Evolutionary conservation across 1,284 basidiomycete genomes (phyloP).

Genomic region (Ustilago trichophora): DNA sequence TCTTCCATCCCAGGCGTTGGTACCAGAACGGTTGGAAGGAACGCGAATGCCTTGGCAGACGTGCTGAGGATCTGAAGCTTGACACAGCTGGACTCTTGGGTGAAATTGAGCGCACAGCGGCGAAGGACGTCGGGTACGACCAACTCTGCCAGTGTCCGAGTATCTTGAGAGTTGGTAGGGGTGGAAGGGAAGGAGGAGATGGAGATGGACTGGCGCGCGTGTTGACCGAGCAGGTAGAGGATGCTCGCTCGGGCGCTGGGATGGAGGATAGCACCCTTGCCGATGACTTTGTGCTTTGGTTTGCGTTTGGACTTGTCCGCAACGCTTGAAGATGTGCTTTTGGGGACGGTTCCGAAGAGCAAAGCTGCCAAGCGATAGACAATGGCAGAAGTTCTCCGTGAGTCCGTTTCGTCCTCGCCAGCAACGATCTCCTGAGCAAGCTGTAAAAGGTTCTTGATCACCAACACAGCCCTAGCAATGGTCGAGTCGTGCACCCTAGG

Average conservation of each 20-base stretch:
- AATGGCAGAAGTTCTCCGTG: constrained; percentile 33
- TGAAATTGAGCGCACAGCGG: constrained; percentile 56
- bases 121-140: constrained; percentile 61
- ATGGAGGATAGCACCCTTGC: constrained; percentile 47
- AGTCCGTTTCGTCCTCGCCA: neutral
- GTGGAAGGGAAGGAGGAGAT: constrained; percentile 3
- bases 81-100: constrained; percentile 44
- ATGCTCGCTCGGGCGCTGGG: constrained; percentile 49
- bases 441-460: constrained; percentile 39
- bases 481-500: constrained; percentile 20
- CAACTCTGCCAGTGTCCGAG: constrained; percentile 50
- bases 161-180: neutral
- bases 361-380: constrained; percentile 45
- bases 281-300: constrained; percentile 38
- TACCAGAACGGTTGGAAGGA: constrained; percentile 23
- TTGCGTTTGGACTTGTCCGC: constrained; percentile 22
- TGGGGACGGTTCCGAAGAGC: constrained; percentile 45
- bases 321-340: neutral
- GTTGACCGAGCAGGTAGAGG: constrained; percentile 63
- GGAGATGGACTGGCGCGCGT: constrained; percentile 33
- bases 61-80: constrained; percentile 57
- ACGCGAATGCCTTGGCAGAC: constrained; percentile 54
- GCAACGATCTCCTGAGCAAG: neutral
- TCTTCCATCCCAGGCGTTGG: constrained; percentile 2
- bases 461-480: constrained; percentile 29